These are phyloP conservation scores for Dalechampia spathulata DNA, from an alignment of 441 rosid species.

Conservation along the genomic window DNA sequence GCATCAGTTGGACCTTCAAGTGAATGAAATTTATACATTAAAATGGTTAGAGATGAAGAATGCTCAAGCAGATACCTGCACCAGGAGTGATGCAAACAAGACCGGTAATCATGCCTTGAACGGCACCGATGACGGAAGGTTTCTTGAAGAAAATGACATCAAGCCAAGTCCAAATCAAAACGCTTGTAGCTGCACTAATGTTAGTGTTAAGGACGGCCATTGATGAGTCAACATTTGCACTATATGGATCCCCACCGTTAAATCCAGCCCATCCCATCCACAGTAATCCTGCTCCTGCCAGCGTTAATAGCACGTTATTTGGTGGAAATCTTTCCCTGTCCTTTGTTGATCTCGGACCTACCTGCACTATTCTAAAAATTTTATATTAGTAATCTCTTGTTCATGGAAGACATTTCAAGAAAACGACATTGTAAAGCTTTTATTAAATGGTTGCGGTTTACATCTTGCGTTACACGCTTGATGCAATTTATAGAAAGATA, in stretches of 20 bases:
- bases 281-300: constrained; percentile 49
- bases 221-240: constrained; percentile 46
- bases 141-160: constrained; percentile 51
- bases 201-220: constrained; percentile 57
- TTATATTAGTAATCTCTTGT: too few species aligned
- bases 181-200: constrained; percentile 53
- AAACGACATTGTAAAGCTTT: too few species aligned
- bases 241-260: constrained; percentile 54
- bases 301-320: constrained; percentile 39
- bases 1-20: too few species aligned
- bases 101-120: constrained; percentile 62
- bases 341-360: constrained; percentile 39
- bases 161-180: constrained; percentile 57
- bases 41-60: too few species aligned
- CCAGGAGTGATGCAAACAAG: constrained; percentile 59
- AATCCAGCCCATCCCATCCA: constrained; percentile 73
- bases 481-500: too few species aligned
- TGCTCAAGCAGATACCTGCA: constrained; percentile 26
- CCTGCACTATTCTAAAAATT: constrained; percentile 21
- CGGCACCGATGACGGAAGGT: constrained; percentile 58
- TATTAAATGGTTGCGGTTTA: too few species aligned
- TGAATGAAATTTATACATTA: too few species aligned
- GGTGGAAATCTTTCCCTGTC: constrained; percentile 58
- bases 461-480: not conserved
- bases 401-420: too few species aligned